Base-by-base conservation (phyloP, 768 basidiomycete species). In the Termitomyces sp. region DNA sequence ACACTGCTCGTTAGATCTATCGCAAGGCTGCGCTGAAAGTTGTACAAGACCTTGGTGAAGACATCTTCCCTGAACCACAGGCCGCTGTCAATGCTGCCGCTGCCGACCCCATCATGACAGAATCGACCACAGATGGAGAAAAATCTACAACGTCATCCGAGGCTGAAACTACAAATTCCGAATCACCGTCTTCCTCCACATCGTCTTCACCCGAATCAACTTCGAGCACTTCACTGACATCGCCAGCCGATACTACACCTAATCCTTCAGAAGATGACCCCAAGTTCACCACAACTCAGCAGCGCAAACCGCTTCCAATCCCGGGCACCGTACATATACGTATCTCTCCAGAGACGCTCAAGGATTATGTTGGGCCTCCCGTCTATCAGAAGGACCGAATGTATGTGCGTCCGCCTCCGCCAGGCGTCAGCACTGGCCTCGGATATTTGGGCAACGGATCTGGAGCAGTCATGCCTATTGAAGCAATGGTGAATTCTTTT, bases 361-460 rank as follows among this genome's bases (percentile, higher is more conserved):
- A 96, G 74, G 96, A 96, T 61, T 99, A 98, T 65, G 96, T 99
- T 40, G 97, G 97, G 0, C 95, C 96, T 14, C 92, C 92, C 7
- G 81, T 97, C 49, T 98, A 97, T 72, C 93, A 98, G 73, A 93
- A 93, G 74, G 96, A 98, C 68, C 76, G 96, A 62, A 84, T 99
- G 81, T 99, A 97, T 68, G 81, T 82, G 14, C 77, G 78, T 38
- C 75, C 85, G 1, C 92, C 94, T 0, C 96, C 96, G 1, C 85
- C 94, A 3, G 97, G 97, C 38, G 97, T 99, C 37, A 91, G 88
- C 69, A 97, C 94, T 14, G 97, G 97, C 17, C 76, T 99, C 4
- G 97, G 97, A 3, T 98, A 98, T 73, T 79, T 96, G 31, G 96
- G 96, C 1, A 98, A 98, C 72, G 97, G 97, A 0, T 91, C 90